Percentiles rank a stretch among this genome's conserved stretches.
Evolutionary conservation across 1,139 yeast species (phyloP).

Genomic region (Yamadazyma buinensis): DNA sequence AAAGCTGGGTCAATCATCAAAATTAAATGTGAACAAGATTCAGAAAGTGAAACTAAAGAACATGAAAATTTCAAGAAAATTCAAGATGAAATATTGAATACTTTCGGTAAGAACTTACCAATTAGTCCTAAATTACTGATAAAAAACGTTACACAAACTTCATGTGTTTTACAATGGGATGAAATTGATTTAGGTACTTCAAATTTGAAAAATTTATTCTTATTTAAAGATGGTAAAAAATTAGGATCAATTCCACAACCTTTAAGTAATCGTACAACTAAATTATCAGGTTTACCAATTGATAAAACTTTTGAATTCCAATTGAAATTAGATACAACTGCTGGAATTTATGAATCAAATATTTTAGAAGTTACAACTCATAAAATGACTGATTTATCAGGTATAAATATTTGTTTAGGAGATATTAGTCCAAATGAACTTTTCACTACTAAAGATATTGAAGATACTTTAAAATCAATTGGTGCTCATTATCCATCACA

Average conservation of each 20-base stretch:
- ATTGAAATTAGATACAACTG: constrained; percentile 78
- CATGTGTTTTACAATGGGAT: constrained; percentile 95
- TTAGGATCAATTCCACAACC: constrained; percentile 88
- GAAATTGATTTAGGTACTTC: constrained; percentile 81
- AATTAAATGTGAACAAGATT: constrained; percentile 78
- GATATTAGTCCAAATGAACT: constrained; percentile 62
- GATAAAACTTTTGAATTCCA: constrained; percentile 81
- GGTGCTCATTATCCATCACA: constrained; percentile 78
- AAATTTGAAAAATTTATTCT: constrained; percentile 66
- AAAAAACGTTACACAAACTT: constrained; percentile 86
- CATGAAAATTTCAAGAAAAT: constrained; percentile 53
- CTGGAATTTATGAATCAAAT: constrained; percentile 77
- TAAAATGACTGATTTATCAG: constrained; percentile 93
- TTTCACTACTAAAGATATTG: constrained; percentile 59
- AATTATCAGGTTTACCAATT: constrained; percentile 85
- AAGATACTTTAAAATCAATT: constrained; percentile 58
- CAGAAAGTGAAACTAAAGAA: constrained; percentile 64
- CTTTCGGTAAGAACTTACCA: constrained; percentile 77
- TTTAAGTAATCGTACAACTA: constrained; percentile 72
- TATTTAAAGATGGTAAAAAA: constrained; percentile 76
- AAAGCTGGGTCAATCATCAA: constrained; percentile 92
- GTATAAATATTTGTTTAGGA: constrained; percentile 90
- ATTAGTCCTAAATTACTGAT: constrained; percentile 64
- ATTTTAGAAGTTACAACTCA: constrained; percentile 74
- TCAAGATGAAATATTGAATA: constrained; percentile 69